Conservation (phyloP, 495 filamentous ascomycete species). For the Jackrogersella multiformis region DNA sequence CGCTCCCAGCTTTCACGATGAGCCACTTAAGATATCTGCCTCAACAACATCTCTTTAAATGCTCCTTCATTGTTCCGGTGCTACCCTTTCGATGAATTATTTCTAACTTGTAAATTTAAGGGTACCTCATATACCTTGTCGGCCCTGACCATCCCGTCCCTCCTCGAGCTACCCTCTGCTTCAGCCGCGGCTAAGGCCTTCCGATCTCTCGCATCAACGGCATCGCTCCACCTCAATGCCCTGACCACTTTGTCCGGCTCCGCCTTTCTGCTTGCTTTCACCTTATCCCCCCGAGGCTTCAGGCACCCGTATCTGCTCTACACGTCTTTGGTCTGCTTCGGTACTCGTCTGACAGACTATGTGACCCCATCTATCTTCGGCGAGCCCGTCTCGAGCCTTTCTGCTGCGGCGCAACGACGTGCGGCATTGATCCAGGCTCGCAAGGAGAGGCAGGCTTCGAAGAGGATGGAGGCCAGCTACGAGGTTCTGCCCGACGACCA, state of each 20-base stretch:
- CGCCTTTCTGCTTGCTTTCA: conserved; percentile 76
- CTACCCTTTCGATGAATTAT: not conserved
- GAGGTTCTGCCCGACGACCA: conserved; percentile 67
- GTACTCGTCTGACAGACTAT: conserved; percentile 63
- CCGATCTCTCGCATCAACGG: conserved; percentile 66
- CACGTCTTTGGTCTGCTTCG: conserved; percentile 68
- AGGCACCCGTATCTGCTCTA: conserved; percentile 89
- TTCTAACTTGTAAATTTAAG: conserved; percentile 53
- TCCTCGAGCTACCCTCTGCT: conserved; percentile 79
- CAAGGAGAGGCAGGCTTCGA: conserved; percentile 39
- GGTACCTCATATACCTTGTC: conserved; percentile 84
- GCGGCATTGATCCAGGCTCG: conserved; percentile 39
- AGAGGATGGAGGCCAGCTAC: conserved; percentile 66
- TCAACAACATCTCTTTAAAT: not conserved
- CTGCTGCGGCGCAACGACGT: conserved; percentile 37
- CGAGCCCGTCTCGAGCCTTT: conserved; percentile 27
- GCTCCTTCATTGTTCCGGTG: not conserved
- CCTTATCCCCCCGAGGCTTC: conserved; percentile 71
- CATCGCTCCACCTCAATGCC: conserved; percentile 65
- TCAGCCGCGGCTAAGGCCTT: conserved; percentile 71
- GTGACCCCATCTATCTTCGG: conserved; percentile 63
- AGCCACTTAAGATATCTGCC: conserved; percentile 9
- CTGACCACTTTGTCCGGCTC: conserved; percentile 68
- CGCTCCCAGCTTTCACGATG: conserved; percentile 17
- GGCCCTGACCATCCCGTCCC: conserved; percentile 75